Base-by-base conservation (phyloP, 202 grass and related monocot species). In the Miscanthus sacchariflorus region DNA sequence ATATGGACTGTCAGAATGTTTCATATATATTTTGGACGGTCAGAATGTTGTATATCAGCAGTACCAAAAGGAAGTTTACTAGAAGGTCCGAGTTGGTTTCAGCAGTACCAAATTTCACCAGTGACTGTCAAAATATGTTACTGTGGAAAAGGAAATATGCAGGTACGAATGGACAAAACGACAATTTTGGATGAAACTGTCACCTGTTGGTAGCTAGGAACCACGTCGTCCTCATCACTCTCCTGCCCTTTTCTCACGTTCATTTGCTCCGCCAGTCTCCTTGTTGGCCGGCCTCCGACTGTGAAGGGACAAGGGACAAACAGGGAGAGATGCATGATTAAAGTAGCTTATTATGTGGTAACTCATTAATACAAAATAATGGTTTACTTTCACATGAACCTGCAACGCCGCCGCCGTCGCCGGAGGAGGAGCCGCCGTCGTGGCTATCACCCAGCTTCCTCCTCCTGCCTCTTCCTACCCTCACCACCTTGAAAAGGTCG, bases 131-230 rank as follows among this genome's bases (percentile, higher is more conserved):
- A 36, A 36, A 36, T 36, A 36, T 36, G 35, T 3, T 36, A 36
- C 2, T 36, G 35, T 36, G 35, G 35, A 36, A 36, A 36, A 33
- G 25, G 3, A 52, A 52, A 9, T 28, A 72, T 38, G 0, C 9
- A 17, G 12, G 43, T 18, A 18, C 70, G 33, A 42, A 63, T 27
- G 12, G 0, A 1, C 10, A 42, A 4, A 46, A 19, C 7, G 19
- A 21, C 7, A 39, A 71, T 12, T 50, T 49, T 61, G 74, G 48
- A 84, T 49, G 66, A 61, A 74, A 46, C 18, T 5, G 12, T 24
- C 15, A 83, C 80, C 72, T 83, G 65, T 14, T 30, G 48, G 49
- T 79, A 23, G 84, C 76, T 61, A 38, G 61, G 76, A 48, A 48
- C 69, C 4, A 24, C 12, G 50, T 45, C 59, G 1, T 58, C 54